Base-by-base conservation (phyloP, 768 basidiomycete species). In the Russula abietina region DNA sequence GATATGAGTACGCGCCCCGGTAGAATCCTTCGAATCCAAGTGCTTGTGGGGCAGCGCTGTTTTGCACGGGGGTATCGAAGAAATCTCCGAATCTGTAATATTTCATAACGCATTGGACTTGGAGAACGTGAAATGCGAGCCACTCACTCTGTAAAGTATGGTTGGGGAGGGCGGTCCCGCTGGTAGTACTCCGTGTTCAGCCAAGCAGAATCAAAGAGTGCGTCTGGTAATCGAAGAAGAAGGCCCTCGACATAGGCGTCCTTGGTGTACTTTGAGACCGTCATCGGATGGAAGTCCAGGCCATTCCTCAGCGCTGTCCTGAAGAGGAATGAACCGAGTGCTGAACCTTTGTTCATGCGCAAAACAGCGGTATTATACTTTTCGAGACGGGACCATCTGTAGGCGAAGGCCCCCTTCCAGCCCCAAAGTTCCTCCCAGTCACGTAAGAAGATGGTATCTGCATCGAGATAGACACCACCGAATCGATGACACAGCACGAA, bases 401-500 rank as follows among this genome's bases (percentile, higher is more conserved):
- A 98, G 9, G 96, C 95, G 69, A 97, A 99, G 19, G 94, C 93
- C 43, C 95, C 95, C 69, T 88, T 85, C 88, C 91, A 97, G 32
- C 92, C 93, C 93, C 93, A 98, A 6, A 99, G 78, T 68, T 98
- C 96, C 72, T 97, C 95, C 97, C 97, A 99, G 71, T 99, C 96
- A 24, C 97, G 88, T 36, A 99, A 76, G 68, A 99, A 85, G 66
- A 99, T 84, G 10, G 93, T 98, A 72, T 98, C 97, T 11, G 95
- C 94, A 70, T 99, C 96, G 57, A 99, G 85, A 71, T 98, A 99
- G 54, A 94, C 90, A 16, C 96, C 96, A 26, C 97, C 96, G 70
- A 89, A 98, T 24, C 94, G 88, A 73, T 99, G 92, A 65, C 92
- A 94, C n/a, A 99, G 80, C 60, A 98, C 87, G 73, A 98, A 99